phyloP scores from a whole-genome alignment of 148 eudicot species.

The Cornus florida region DNA sequence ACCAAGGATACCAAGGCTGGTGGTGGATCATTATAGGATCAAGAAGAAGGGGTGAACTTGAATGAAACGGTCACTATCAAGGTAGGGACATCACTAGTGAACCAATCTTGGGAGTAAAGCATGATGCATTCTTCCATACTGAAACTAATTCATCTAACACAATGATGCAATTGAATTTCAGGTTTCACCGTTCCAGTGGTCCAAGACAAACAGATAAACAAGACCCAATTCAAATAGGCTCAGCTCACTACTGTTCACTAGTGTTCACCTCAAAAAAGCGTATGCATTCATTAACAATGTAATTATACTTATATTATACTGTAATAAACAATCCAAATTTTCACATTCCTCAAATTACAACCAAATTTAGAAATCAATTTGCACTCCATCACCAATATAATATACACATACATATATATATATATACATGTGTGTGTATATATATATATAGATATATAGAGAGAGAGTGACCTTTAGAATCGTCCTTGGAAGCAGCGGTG shows the following conservation, averaged over 20 bases:
- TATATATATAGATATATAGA: neutral
- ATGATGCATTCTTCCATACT: neutral
- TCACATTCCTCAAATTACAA: neutral
- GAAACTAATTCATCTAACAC: neutral
- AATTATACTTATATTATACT: no score
- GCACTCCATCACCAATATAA: neutral
- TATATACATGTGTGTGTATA: neutral
- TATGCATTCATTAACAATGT: neutral
- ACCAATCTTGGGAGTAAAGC: no score
- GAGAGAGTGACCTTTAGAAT: conserved; percentile 31
- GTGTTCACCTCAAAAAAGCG: neutral
- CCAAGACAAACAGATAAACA: neutral
- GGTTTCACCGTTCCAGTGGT: neutral
- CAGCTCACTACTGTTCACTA: neutral
- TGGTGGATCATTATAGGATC: no score
- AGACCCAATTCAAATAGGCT: neutral
- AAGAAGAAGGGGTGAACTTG: no score
- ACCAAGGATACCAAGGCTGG: no score
- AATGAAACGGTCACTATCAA: no score
- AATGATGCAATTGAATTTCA: neutral
- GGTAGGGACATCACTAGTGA: no score
- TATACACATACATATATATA: neutral
- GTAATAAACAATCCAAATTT: neutral
- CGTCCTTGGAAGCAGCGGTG: conserved; percentile 26
- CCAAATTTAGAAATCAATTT: neutral